Evolutionary conservation across 2,329 filamentous ascomycete genomes (phyloP).

Genomic region (Colletotrichum euphorbiae): DNA sequence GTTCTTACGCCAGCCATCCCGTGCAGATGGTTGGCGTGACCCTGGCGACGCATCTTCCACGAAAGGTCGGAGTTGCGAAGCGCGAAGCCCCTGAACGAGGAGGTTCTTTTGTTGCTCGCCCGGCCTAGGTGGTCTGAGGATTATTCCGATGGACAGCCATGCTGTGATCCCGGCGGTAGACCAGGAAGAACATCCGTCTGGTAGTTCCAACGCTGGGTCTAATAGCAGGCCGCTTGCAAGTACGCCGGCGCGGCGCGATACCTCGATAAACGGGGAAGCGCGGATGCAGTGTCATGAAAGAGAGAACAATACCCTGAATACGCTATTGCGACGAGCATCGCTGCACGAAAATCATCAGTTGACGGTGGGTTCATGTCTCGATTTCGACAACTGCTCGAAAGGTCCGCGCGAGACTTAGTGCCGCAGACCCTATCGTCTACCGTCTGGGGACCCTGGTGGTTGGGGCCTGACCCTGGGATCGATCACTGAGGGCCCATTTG

Average conservation of each 20-base stretch:
- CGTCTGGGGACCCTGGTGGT: conserved; percentile 6
- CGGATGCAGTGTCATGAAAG: too few relatives aligned
- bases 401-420: conserved; percentile 1
- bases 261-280: too few relatives aligned
- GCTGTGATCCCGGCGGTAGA: background rate
- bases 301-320: too few relatives aligned
- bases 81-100: conserved; percentile 10
- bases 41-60: conserved; percentile 21
- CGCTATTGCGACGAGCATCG: too few relatives aligned
- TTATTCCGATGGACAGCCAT: conserved; percentile 6
- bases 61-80: conserved; percentile 29
- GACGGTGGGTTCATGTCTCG: background rate
- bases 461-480: conserved; percentile 28
- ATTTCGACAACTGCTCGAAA: conserved; percentile 20
- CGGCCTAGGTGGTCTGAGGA: background rate
- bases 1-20: conserved; percentile 25
- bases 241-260: background rate
- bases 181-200: background rate
- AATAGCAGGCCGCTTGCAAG: background rate
- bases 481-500: conserved; percentile 4
- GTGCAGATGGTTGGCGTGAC: conserved; percentile 14
- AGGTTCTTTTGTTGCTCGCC: background rate
- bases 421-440: background rate
- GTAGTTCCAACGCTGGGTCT: background rate
- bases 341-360: too few relatives aligned